Evolutionary conservation across 2,329 filamentous ascomycete genomes (phyloP).

Genomic region (Boeremia lycopersici): DNA sequence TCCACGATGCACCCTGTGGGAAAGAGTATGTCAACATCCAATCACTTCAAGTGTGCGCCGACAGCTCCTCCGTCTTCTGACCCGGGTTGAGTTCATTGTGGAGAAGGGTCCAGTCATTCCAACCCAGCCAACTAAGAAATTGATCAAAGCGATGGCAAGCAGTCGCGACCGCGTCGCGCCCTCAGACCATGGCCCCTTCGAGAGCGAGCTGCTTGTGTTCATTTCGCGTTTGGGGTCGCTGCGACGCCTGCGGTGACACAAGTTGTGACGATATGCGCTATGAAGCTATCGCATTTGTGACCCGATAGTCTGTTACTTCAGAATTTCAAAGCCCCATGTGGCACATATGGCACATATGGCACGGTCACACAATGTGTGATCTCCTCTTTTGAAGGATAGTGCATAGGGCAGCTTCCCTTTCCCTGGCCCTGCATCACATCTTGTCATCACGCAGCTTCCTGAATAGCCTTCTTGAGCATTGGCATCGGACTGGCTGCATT

Average conservation of each 20-base stretch:
- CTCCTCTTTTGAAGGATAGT: constrained; percentile 6
- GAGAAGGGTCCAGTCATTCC: constrained; percentile 13
- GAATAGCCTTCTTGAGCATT: not conserved
- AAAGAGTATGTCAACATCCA: not conserved
- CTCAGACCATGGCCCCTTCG: not conserved
- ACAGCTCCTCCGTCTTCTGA: constrained; percentile 6
- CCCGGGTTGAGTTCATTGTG: not conserved
- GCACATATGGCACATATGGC: constrained; percentile 10
- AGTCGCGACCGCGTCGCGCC: constrained; percentile 10
- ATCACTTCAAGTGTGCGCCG: not conserved
- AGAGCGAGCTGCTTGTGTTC: not conserved
- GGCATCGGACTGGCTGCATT: not conserved
- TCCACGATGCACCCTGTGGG: not conserved
- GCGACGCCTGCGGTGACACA: constrained; percentile 14
- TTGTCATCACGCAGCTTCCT: constrained; percentile 7
- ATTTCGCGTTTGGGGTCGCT: constrained; percentile 10
- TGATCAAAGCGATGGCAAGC: not conserved
- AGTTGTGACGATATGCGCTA: constrained; percentile 3
- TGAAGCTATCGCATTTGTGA: constrained; percentile 4
- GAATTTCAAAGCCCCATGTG: constrained; percentile 3
- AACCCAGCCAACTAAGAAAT: constrained; percentile 4
- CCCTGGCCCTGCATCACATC: constrained; percentile 2
- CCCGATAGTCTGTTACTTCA: constrained; percentile 1
- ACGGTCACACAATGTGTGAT: constrained; percentile 12
- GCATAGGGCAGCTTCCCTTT: constrained; percentile 7